These are phyloP conservation scores for Talaromyces piceae DNA, from an alignment of 2,329 filamentous ascomycete genomes.

Conservation along the genomic window DNA sequence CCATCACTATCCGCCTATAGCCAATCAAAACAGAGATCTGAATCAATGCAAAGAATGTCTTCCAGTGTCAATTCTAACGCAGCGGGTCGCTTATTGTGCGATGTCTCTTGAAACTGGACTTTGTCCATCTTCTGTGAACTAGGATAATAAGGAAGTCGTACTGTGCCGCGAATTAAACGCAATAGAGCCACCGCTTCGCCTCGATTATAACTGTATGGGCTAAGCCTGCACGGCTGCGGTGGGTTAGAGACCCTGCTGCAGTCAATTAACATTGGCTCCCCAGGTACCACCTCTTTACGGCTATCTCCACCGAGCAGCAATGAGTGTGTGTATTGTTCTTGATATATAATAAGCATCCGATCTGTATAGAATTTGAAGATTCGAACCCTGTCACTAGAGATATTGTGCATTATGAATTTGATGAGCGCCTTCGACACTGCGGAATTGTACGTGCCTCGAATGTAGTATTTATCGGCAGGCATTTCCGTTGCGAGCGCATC, in stretches of 20 bases:
- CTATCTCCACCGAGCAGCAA: neutral
- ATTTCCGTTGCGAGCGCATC: neutral
- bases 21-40: neutral
- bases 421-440: neutral
- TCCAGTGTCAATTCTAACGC: neutral
- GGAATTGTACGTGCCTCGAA: neutral
- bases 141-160: neutral
- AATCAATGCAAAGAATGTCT: neutral
- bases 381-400: neutral
- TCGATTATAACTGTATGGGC: neutral
- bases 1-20: neutral
- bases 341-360: neutral
- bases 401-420: neutral
- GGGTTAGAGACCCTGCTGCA: neutral
- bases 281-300: neutral
- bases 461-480: neutral
- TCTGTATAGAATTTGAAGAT: neutral
- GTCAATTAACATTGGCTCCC: neutral
- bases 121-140: neutral
- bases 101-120: neutral
- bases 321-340: neutral
- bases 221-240: neutral
- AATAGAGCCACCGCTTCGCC: neutral
- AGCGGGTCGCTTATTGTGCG: neutral
- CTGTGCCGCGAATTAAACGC: neutral